Conservation (phyloP, 495 filamentous ascomycete genomes). For the Aspergillus egyptiacus region DNA sequence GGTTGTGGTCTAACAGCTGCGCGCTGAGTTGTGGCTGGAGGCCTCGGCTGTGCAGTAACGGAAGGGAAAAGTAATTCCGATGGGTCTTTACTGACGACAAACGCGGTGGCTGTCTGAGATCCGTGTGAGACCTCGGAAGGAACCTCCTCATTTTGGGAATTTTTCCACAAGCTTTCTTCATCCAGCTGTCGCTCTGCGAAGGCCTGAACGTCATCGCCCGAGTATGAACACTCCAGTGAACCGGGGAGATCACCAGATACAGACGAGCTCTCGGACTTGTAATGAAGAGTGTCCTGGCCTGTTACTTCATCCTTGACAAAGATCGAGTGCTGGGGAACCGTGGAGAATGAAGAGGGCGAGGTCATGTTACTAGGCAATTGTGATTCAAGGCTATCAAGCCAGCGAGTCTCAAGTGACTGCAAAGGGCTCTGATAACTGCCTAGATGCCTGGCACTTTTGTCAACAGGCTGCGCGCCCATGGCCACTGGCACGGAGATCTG, state of each 20-base stretch:
- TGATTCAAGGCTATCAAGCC: constrained; percentile 34
- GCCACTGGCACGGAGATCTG: constrained; percentile 21
- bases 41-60: constrained; percentile 24
- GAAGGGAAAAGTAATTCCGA: constrained; percentile 29
- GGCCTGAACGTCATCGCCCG: constrained; percentile 28
- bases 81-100: constrained; percentile 37
- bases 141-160: constrained; percentile 21
- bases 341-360: constrained; percentile 21
- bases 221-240: constrained; percentile 35
- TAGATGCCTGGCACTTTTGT: constrained; percentile 21
- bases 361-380: constrained; percentile 32
- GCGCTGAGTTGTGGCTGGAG: constrained; percentile 26
- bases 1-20: constrained; percentile 23
- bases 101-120: constrained; percentile 29
- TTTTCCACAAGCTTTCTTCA: constrained; percentile 33
- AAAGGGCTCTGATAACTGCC: constrained; percentile 25
- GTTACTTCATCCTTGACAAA: constrained; percentile 20
- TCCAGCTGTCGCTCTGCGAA: constrained; percentile 31
- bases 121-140: constrained; percentile 25
- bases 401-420: constrained; percentile 35
- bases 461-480: constrained; percentile 21
- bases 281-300: constrained; percentile 31
- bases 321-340: constrained; percentile 15
- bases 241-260: constrained; percentile 34
- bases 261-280: constrained; percentile 39